Evolutionary conservation across 768 basidiomycete species (phyloP).

Genomic region (Boletus fagicola): DNA sequence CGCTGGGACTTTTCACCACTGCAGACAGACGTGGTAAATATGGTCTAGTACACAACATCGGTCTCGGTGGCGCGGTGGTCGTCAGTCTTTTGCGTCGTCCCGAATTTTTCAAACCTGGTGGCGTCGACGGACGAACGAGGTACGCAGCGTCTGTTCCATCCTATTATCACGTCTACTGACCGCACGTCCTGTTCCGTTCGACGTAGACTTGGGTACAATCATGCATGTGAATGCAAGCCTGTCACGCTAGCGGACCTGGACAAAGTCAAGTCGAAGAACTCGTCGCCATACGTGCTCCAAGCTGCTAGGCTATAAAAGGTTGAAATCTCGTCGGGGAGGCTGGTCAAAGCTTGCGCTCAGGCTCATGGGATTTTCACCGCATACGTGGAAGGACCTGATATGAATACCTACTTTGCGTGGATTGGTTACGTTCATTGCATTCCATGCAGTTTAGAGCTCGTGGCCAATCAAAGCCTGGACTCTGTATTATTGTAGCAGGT

Average conservation of each 20-base stretch:
- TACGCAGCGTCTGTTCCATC: conserved; percentile 21
- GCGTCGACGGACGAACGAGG: conserved; percentile 67
- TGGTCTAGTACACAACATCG: conserved; percentile 81
- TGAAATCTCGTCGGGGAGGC: background rate
- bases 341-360: background rate
- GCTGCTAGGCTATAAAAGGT: conserved; percentile 42
- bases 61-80: conserved; percentile 77
- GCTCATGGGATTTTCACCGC: background rate
- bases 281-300: conserved; percentile 44
- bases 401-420: background rate
- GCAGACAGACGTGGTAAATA: conserved; percentile 70
- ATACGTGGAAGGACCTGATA: background rate
- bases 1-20: conserved; percentile 61
- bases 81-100: conserved; percentile 74
- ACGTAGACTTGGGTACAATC: conserved; percentile 74
- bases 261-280: conserved; percentile 70
- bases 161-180: background rate
- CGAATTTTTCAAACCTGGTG: conserved; percentile 69
- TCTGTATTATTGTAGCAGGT: background rate
- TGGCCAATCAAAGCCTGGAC: background rate
- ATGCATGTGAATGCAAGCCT: conserved; percentile 63
- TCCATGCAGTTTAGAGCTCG: background rate
- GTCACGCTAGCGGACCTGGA: conserved; percentile 65
- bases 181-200: background rate
- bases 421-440: background rate